phyloP scores from a whole-genome alignment of 139 green algal genomes.

The Gonium pectorale region DNA sequence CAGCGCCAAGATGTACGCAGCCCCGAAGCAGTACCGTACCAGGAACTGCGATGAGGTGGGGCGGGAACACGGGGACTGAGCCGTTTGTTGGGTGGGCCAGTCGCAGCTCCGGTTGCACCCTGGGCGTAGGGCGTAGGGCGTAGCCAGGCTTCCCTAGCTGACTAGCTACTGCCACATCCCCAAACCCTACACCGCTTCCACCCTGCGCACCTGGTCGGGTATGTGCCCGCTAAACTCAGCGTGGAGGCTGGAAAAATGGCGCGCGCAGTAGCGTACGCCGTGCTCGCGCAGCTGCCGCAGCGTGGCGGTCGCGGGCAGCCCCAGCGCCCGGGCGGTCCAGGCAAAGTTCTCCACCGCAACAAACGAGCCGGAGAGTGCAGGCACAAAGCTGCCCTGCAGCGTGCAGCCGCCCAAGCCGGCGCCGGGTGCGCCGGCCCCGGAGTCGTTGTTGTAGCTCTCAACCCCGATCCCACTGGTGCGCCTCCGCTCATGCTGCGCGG shows the following conservation, averaged over 20 bases:
- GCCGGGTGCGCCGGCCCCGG: too few species aligned
- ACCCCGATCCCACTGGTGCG: too few species aligned
- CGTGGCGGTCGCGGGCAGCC: slow-evolving; percentile 31
- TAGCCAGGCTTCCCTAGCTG: too few species aligned
- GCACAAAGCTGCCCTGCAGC: slow-evolving; percentile 31
- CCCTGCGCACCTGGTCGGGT: slow-evolving; percentile 40
- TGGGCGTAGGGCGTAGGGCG: too few species aligned
- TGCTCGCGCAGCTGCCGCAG: slow-evolving; percentile 49
- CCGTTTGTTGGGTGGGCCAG: too few species aligned
- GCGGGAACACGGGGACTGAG: too few species aligned
- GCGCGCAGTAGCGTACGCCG: slow-evolving; percentile 49
- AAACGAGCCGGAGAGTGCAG: slow-evolving; percentile 32
- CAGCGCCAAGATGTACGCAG: slow-evolving; percentile 60
- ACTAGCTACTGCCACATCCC: too few species aligned
- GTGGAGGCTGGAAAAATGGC: slow-evolving; percentile 52
- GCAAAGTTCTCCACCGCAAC: slow-evolving; percentile 60
- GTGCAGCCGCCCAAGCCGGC: slow-evolving; percentile 11
- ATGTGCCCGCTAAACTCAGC: slow-evolving; percentile 56
- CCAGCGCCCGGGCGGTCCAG: slow-evolving; percentile 59
- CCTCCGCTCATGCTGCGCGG: too few species aligned
- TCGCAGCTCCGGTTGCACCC: too few species aligned
- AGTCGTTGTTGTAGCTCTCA: too few species aligned
- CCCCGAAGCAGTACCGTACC: slow-evolving; percentile 70
- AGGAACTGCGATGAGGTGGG: slow-evolving; percentile 55
- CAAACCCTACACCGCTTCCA: neutral